These are phyloP conservation scores for Cephalotrichum gorgonifer DNA, from an alignment of 2,329 filamentous ascomycete genomes.

Conservation along the genomic window DNA sequence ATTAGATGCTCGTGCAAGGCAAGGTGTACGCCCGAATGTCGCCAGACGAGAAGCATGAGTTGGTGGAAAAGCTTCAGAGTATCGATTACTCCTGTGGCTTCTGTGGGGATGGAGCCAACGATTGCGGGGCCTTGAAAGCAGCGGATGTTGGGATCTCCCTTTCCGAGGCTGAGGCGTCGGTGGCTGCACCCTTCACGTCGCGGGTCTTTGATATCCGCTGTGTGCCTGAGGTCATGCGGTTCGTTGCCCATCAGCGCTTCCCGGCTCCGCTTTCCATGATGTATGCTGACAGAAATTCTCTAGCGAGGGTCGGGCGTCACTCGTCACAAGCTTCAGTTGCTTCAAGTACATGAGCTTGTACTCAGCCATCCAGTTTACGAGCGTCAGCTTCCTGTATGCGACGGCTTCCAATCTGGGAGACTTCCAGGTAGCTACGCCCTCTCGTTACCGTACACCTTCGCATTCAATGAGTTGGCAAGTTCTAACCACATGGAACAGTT, in stretches of 20 bases:
- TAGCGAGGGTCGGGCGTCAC: constrained; percentile 81
- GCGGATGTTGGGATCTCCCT: constrained; percentile 96
- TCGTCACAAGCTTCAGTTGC: constrained; percentile 98
- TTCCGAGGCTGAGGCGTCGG: constrained; percentile 93
- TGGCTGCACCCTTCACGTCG: constrained; percentile 96
- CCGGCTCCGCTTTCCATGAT: too few relatives aligned
- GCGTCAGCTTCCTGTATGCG: constrained; percentile 92
- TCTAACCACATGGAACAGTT: constrained; percentile 41
- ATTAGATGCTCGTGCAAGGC: constrained; percentile 75
- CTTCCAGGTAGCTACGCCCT: constrained; percentile 55
- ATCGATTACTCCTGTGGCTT: constrained; percentile 94
- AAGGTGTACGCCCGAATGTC: constrained; percentile 98
- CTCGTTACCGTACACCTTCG: not conserved
- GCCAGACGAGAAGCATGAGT: constrained; percentile 94
- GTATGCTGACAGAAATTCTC: constrained; percentile 8
- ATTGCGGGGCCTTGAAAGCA: constrained; percentile 92
- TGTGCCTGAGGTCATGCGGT: constrained; percentile 83
- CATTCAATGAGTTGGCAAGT: too few relatives aligned
- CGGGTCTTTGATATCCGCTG: constrained; percentile 94
- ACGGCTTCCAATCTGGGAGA: constrained; percentile 91
- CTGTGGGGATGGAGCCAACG: constrained; percentile 94
- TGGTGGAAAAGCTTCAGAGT: constrained; percentile 93
- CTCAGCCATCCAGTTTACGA: constrained; percentile 97
- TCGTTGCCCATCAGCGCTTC: constrained; percentile 13
- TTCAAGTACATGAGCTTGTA: constrained; percentile 99